Base-by-base conservation (phyloP, 148 eudicot genomes). In the Heliosperma pusillum region DNA sequence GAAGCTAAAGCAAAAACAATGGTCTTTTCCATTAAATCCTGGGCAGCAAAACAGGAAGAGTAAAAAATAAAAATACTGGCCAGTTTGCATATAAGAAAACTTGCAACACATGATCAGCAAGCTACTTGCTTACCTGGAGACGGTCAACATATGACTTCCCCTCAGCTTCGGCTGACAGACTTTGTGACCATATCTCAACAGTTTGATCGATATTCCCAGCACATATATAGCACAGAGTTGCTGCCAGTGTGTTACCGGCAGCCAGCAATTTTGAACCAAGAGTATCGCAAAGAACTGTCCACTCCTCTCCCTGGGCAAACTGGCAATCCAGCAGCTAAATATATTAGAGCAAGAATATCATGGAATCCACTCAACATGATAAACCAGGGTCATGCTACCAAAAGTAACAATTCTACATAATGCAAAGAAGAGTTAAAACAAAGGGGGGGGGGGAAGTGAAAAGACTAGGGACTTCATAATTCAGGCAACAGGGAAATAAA, bases 1-100 rank as follows among this genome's bases (percentile, higher is more conserved):
- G 91, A 83, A 73, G 97, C 97, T 85, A 95, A 84, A 79, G 96
- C 97, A 73, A 95, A 85, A 73, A 92, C 89, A 26, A 92, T 89
- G 52, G 97, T 95, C 89, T 95, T 95, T 67, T 95, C 99, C 99
- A 95, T 92, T 74, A 95, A 69, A 89, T 95, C 99, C 99, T 95
- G 79, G 70, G 29, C 26, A 74, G 15, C 42, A 4, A 74, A 11
- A 3, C 71, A 44, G 27, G n/a, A 52, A 20, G 53, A 26, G 12
- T 63, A 52, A 42, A 1, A 42, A 1, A 5, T 1, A 2, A 20
- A 69, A 30, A 50, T 36, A 55, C 11, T n/a, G 25, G 30, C 26
- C 26, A 66, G 45, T 33, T 44, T 40, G 67, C 27, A 74, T 19
- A 21, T 64, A 17, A 67, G 61, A 44, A 55, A 57, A 0, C 9